Evolutionary conservation across 2,329 filamentous ascomycete genomes (phyloP).

Genomic region (Ophioceras dolichostomum): DNA sequence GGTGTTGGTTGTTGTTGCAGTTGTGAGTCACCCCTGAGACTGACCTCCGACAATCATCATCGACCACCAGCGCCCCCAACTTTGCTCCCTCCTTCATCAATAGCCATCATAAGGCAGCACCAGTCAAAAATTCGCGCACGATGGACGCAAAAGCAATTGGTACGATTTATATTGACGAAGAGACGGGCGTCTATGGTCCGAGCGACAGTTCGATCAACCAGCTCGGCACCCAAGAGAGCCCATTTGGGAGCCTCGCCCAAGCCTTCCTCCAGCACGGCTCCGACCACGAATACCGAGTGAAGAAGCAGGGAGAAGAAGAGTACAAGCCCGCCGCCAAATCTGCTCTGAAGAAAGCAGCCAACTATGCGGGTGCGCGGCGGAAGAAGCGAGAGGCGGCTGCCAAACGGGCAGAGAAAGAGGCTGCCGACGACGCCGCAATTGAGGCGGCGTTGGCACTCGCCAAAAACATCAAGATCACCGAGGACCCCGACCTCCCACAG

Average conservation of each 20-base stretch:
- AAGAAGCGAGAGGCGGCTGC: slow-evolving; percentile 73
- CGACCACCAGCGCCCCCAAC: no score
- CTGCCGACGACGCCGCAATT: slow-evolving; percentile 56
- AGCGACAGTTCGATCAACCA: not conserved
- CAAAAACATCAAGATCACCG: slow-evolving; percentile 60
- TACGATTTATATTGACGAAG: not conserved
- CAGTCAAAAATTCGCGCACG: no score
- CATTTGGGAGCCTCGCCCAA: not conserved
- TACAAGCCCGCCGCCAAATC: slow-evolving; percentile 77
- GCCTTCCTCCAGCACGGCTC: not conserved
- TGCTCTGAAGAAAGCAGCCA: slow-evolving; percentile 71
- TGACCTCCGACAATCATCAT: no score
- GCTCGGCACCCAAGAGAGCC: not conserved
- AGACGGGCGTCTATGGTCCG: not conserved
- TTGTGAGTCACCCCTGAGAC: no score
- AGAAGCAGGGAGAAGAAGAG: slow-evolving; percentile 41
- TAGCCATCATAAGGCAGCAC: no score
- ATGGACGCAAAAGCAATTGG: no score
- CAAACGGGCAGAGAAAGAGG: slow-evolving; percentile 43
- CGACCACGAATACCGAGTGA: not conserved
- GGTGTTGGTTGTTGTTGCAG: no score
- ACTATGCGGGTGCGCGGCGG: slow-evolving; percentile 60
- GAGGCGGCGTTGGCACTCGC: slow-evolving; percentile 64
- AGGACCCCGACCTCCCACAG: slow-evolving; percentile 64
- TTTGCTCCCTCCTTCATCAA: no score